phyloP scores from a whole-genome alignment of 2,329 filamentous ascomycete genomes.

The Diaporthe eres region DNA sequence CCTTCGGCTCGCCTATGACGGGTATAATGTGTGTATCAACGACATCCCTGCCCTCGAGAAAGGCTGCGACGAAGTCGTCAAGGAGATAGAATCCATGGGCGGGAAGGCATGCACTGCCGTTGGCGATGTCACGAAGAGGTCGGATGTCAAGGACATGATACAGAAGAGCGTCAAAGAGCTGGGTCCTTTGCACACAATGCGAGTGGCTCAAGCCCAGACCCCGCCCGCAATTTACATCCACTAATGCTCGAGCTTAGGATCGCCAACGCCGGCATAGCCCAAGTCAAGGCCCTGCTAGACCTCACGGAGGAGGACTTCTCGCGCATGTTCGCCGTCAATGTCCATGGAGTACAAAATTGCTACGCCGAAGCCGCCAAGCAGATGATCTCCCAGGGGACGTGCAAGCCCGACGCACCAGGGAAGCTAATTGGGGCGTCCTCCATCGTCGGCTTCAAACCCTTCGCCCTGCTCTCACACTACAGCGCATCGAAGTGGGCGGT shows the following conservation, averaged over 20 bases:
- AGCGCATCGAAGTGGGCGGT: constrained; percentile 77
- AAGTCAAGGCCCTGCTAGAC: constrained; percentile 69
- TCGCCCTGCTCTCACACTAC: constrained; percentile 73
- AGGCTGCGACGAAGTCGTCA: constrained; percentile 65
- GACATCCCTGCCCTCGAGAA: constrained; percentile 68
- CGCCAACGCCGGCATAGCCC: constrained; percentile 74
- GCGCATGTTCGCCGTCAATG: constrained; percentile 75
- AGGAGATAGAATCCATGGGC: constrained; percentile 66
- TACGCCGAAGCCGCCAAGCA: constrained; percentile 74
- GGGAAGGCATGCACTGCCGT: constrained; percentile 67
- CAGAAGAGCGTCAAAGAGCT: constrained; percentile 64
- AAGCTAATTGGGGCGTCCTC: constrained; percentile 68
- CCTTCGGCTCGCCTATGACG: constrained; percentile 73
- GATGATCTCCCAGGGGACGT: constrained; percentile 72
- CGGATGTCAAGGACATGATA: constrained; percentile 66
- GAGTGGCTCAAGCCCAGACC: background rate
- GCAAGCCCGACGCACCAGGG: constrained; percentile 44
- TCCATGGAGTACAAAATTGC: constrained; percentile 76
- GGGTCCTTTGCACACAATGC: constrained; percentile 60
- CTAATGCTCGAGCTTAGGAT: constrained; percentile 52
- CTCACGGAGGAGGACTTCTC: constrained; percentile 69
- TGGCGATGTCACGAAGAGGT: constrained; percentile 72
- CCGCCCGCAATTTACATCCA: accelerated
- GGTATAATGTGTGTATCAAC: constrained; percentile 77
- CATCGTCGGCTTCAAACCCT: constrained; percentile 73